phyloP scores from a whole-genome alignment of 768 basidiomycete species.

The Lentinula edodes region DNA sequence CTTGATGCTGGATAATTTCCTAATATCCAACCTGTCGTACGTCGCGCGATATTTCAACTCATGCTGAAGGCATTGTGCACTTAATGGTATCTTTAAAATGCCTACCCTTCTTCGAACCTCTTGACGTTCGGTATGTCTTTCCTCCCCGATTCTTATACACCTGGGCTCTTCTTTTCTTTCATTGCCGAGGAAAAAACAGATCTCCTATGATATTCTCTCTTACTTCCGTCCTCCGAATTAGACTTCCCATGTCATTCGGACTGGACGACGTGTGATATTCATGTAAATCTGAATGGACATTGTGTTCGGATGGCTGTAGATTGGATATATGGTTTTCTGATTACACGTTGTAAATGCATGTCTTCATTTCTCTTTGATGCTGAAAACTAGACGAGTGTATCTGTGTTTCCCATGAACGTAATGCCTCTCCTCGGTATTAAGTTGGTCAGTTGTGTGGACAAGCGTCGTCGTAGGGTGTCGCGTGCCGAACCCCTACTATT shows the following conservation, averaged over 20 bases:
- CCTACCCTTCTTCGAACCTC: neutral
- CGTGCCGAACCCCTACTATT: neutral
- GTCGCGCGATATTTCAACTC: neutral
- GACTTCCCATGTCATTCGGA: neutral
- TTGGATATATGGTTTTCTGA: neutral
- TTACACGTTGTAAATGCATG: conserved; percentile 2
- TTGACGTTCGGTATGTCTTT: neutral
- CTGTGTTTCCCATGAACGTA: no score
- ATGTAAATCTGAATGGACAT: neutral
- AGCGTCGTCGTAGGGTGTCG: neutral
- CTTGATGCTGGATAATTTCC: neutral
- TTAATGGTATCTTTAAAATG: neutral
- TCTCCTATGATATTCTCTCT: neutral
- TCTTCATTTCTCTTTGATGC: neutral
- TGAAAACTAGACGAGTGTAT: no score
- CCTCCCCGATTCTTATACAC: neutral
- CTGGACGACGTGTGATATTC: neutral
- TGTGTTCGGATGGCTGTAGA: neutral
- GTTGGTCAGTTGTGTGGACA: neutral
- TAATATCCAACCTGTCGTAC: neutral
- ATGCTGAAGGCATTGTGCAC: neutral
- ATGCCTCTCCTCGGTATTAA: no score
- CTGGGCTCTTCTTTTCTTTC: neutral
- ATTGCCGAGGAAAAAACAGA: neutral
- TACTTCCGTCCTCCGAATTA: neutral